phyloP scores from a whole-genome alignment of 208 protist genomes.

The Phytomonas francai region DNA sequence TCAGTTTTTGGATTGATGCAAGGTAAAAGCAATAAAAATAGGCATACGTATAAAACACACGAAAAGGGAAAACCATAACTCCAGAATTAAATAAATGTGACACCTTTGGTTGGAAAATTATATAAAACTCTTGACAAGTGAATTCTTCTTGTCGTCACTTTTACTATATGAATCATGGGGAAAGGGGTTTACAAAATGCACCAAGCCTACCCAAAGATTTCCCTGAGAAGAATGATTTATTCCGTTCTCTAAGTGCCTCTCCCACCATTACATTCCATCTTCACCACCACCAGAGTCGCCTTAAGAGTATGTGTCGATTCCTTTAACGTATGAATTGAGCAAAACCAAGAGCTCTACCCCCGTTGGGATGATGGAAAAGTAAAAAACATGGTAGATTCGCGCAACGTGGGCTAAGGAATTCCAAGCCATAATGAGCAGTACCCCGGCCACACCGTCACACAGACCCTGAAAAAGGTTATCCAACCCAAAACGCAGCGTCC shows the following conservation, averaged over 20 bases:
- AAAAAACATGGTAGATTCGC: slow-evolving; percentile 64
- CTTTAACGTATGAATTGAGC: slow-evolving; percentile 31
- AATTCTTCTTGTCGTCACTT: too few species aligned
- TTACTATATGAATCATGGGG: too few species aligned
- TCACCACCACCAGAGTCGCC: background rate
- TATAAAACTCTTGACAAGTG: too few species aligned
- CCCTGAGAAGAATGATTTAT: background rate
- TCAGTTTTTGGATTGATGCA: too few species aligned
- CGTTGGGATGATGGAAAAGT: slow-evolving; percentile 64
- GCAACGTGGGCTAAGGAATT: slow-evolving; percentile 28
- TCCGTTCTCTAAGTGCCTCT: background rate
- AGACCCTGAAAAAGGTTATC: slow-evolving; percentile 50
- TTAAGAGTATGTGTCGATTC: slow-evolving; percentile 39
- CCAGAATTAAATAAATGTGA: too few species aligned
- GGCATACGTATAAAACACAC: too few species aligned
- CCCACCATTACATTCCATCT: background rate
- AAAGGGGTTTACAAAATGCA: too few species aligned
- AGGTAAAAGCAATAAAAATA: too few species aligned
- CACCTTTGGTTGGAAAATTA: too few species aligned
- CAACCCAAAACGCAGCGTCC: slow-evolving; percentile 51
- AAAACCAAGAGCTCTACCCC: slow-evolving; percentile 41
- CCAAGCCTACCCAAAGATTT: too few species aligned
- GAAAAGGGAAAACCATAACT: too few species aligned
- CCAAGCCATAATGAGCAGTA: slow-evolving; percentile 53
- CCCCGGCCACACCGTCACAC: slow-evolving; percentile 36